Base-by-base conservation (phyloP, 2,329 filamentous ascomycete species). In the Ophiostoma tasmaniense region DNA sequence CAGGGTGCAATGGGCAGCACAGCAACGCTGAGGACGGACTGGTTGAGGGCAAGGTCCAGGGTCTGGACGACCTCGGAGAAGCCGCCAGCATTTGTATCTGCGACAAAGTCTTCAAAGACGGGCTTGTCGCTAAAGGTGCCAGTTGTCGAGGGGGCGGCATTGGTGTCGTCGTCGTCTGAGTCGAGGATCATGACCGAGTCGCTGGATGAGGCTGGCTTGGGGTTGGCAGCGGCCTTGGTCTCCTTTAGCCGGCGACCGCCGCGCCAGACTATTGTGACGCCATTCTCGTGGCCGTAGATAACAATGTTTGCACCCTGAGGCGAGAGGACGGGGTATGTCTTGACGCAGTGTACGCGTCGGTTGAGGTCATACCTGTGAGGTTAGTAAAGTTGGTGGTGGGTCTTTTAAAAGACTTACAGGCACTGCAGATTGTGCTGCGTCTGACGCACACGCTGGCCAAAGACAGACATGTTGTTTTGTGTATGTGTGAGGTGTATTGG, bases 271-370 rank as follows among this genome's bases (percentile, higher is more conserved):
- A 89, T 74, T 2, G 83, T 86, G 59, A 89, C 77, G 62, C 87
- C 87, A 75, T 84, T 86, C 70, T 88, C 85, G 73, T 89, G 87
- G 64, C 85, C 87, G 73, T 88, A 88, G 62, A 90, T 77, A 33
- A 89, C 75, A 74, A 89, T 83, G 2, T 83, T 86, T 7, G 87
- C 87, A 45, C 87, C 87, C 74, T 90, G 87, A 1, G 86, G 82
- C 1, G 87, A 88, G 70, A 82, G 81, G 22, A 87, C 79, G 0
- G 87, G 87, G 74, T 89, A 89, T 3, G 82, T 82, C 73, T 87
- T 85, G 66, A 87, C 81, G 73, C 86, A 81, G 76, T 89, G 81
- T 65, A 88, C 80, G 70, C 87, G 85, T 70, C 84, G 81, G 59
- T 82, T 79, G 39, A 89, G 77, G 69, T 87, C 84, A 73, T 89